Evolutionary conservation across 768 basidiomycete genomes (phyloP).

Genomic region (Termitomyces sp.): DNA sequence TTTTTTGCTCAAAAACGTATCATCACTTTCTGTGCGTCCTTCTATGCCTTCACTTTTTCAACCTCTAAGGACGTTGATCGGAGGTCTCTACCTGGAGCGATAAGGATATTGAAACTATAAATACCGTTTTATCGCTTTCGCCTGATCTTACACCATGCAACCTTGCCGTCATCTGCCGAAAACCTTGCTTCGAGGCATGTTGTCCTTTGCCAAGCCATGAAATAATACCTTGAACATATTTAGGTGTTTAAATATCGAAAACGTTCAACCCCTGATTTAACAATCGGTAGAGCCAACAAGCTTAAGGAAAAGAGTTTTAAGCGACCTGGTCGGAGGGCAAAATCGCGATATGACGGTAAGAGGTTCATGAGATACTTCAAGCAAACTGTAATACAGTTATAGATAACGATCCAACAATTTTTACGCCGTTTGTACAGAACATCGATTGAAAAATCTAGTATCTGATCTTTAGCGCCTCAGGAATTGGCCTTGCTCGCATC

Average conservation of each 20-base stretch:
- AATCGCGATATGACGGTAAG: conserved; percentile 10
- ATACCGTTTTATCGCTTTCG: conserved; percentile 32
- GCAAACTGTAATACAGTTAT: neutral
- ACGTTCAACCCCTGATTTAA: conserved; percentile 15
- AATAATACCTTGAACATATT: neutral
- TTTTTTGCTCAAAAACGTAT: conserved; percentile 19
- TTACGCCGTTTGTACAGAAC: conserved; percentile 22
- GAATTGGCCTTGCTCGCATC: conserved; percentile 48
- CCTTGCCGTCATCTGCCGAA: conserved; percentile 47
- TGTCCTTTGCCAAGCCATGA: neutral
- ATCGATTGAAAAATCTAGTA: neutral
- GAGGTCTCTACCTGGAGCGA: conserved; percentile 31
- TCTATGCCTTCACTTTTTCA: neutral
- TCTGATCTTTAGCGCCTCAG: conserved; percentile 20
- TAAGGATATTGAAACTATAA: conserved; percentile 34
- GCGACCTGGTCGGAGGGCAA: conserved; percentile 1
- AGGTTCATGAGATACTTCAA: neutral
- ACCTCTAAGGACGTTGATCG: conserved; percentile 11
- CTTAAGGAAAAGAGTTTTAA: conserved; percentile 3
- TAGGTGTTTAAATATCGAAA: conserved; percentile 25
- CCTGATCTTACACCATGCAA: conserved; percentile 49
- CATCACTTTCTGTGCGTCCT: neutral
- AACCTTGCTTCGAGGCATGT: conserved; percentile 56
- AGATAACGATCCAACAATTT: conserved; percentile 15
- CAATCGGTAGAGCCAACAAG: neutral